phyloP scores from a whole-genome alignment of 1,284 basidiomycete genomes.

The Malassezia obtusa region DNA sequence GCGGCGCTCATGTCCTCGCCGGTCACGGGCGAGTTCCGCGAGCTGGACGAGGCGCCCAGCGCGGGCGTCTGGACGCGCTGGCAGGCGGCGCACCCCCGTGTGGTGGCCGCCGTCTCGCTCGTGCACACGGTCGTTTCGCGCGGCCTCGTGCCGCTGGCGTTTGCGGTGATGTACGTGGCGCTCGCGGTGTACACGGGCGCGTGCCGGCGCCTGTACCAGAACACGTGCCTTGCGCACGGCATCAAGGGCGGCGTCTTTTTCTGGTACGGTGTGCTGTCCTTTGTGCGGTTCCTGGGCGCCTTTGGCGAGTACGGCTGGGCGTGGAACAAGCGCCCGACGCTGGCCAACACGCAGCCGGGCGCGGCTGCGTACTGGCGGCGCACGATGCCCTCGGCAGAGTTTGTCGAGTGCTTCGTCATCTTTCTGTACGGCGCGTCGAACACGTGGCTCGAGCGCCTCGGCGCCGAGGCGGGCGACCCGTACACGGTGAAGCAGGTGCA shows the following conservation, averaged over 20 bases:
- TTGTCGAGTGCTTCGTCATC: slow-evolving; percentile 75
- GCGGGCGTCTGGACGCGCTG: background rate
- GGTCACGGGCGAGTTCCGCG: background rate
- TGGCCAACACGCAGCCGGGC: slow-evolving; percentile 19
- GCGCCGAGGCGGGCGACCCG: slow-evolving; percentile 67
- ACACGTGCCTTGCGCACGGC: slow-evolving; percentile 78
- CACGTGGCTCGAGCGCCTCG: slow-evolving; percentile 91
- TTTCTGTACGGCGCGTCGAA: slow-evolving; percentile 83
- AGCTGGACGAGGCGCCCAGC: background rate
- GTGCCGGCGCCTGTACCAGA: slow-evolving; percentile 56
- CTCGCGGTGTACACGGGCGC: slow-evolving; percentile 70
- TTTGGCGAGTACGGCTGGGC: slow-evolving; percentile 86
- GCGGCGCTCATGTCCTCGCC: background rate
- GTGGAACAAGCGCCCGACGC: slow-evolving; percentile 60
- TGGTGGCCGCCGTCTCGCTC: slow-evolving; percentile 15
- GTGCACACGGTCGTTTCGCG: slow-evolving; percentile 52
- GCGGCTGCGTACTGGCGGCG: slow-evolving; percentile 19
- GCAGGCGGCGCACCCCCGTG: background rate
- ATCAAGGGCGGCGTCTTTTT: slow-evolving; percentile 61
- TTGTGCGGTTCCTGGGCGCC: slow-evolving; percentile 80
- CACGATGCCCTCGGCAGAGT: slow-evolving; percentile 58
- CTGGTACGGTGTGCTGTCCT: slow-evolving; percentile 72
- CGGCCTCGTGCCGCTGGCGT: slow-evolving; percentile 60
- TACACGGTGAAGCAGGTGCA: slow-evolving; percentile 87
- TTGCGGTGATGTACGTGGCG: slow-evolving; percentile 60